Percentiles rank a stretch among this genome's conserved stretches.
phyloP scores from a whole-genome alignment of 768 basidiomycete species.

The Melanogaster broomeanus region DNA sequence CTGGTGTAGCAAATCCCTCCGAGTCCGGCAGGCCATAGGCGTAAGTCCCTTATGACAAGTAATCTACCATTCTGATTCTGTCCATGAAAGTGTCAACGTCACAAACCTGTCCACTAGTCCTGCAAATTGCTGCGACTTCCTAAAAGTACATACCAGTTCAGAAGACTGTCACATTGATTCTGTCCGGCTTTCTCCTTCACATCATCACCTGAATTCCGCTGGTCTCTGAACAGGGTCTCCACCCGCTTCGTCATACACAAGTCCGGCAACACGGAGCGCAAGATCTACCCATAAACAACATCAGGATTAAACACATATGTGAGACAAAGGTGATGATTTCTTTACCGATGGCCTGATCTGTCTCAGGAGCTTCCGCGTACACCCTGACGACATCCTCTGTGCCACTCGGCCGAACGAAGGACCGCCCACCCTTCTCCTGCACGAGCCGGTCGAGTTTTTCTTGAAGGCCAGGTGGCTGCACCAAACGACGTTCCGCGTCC shows the following conservation, averaged over 20 bases:
- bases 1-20: no score
- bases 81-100: no score
- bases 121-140: neutral
- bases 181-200: neutral
- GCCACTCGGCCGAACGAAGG: slow-evolving; percentile 95
- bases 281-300: slow-evolving; percentile 54
- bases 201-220: slow-evolving; percentile 68
- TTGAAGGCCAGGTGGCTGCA: slow-evolving; percentile 80
- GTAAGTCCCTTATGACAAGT: neutral
- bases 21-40: no score
- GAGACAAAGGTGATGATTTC: neutral
- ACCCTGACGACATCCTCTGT: slow-evolving; percentile 98
- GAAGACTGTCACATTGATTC: neutral
- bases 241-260: slow-evolving; percentile 82
- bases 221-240: slow-evolving; percentile 80
- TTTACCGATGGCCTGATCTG: slow-evolving; percentile 78
- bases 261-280: slow-evolving; percentile 80
- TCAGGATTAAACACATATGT: slow-evolving; percentile 1
- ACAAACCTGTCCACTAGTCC: neutral
- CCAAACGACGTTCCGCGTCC: slow-evolving; percentile 90
- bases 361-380: slow-evolving; percentile 86
- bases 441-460: slow-evolving; percentile 80
- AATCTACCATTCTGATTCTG: no score
- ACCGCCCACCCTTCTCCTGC: slow-evolving; percentile 80
- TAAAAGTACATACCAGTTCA: slow-evolving; percentile 8